Base-by-base conservation (phyloP, 179 eudicot genomes). In the Carnegiea gigantea region DNA sequence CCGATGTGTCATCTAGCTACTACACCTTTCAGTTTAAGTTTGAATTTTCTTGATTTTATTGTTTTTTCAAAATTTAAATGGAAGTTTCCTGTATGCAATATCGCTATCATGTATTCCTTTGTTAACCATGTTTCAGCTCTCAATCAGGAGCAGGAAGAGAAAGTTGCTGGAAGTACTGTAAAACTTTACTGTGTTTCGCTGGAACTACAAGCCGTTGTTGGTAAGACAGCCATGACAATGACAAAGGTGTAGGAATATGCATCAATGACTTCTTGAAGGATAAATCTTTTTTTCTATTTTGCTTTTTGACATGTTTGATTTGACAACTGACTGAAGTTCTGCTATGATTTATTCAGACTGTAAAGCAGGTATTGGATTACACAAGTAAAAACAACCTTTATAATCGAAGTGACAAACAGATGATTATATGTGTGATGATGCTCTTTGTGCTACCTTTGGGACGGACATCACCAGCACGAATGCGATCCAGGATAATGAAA, bases 401-500 rank as follows among this genome's bases (percentile, higher is more conserved):
- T 83, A 94, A 93, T 84, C 97, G 95, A 72, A 89, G 88, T 62
- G 92, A 93, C 88, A 92, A 90, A 73, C 86, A 92, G 86, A 92
- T 89, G 89, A 91, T 93, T 78, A 87, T 89, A 73, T 92, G 95
- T 92, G 97, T 84, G 89, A 92, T 83, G 97, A 90, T 60, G 92
- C 88, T 80, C 87, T 93, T 70, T 92, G 93, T 30, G 78, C 86
- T 76, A 86, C 92, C 70, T 88, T 93, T 78, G 94, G 92, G 87
- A 88, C 88, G 6, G 93, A 92, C 81, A 81, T 88, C 70, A 92
- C 93, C 24, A 93, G 7, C 23, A 6, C n/a, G 7, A 57, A 93
- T 84, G 88, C 89, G 97, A 92, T 93, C 85, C 86, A 91, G 88
- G 90, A 92, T 92, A 92, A 93, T 82, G 92, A 90, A 77, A 92